Conservation (phyloP, 2,329 filamentous ascomycete genomes). For the Colletotrichum sansevieriae region DNA sequence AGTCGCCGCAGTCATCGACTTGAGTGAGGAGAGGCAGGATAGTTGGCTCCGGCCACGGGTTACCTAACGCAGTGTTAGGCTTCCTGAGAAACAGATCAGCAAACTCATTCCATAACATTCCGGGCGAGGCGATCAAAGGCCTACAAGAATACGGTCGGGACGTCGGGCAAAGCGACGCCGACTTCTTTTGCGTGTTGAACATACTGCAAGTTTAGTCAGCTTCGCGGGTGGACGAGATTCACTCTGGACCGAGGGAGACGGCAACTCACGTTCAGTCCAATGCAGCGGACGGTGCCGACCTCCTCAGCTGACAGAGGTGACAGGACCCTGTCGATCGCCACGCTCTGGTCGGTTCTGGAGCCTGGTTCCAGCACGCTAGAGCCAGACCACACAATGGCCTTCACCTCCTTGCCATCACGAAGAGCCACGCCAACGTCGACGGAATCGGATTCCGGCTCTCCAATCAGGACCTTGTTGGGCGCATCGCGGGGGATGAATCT, state of each 20-base stretch:
- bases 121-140: neutral
- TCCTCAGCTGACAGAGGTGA: constrained; percentile 54
- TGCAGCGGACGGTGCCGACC: constrained; percentile 57
- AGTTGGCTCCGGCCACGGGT: constrained; percentile 66
- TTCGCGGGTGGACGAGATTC: neutral
- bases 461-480: constrained; percentile 63
- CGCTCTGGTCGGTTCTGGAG: constrained; percentile 60
- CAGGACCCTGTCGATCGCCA: constrained; percentile 61
- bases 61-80: constrained; percentile 64
- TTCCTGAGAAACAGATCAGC: constrained; percentile 52
- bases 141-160: constrained; percentile 68
- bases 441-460: constrained; percentile 64
- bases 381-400: constrained; percentile 69
- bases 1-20: constrained; percentile 67
- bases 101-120: neutral
- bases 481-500: constrained; percentile 69
- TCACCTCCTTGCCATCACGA: constrained; percentile 67
- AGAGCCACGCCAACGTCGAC: constrained; percentile 71
- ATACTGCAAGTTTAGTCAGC: constrained; percentile 46
- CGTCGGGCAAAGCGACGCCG: constrained; percentile 62
- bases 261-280: constrained; percentile 65
- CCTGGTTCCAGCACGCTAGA: constrained; percentile 69
- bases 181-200: constrained; percentile 60
- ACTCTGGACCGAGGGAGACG: constrained; percentile 28
- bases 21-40: constrained; percentile 64